phyloP scores from a whole-genome alignment of 768 basidiomycete genomes.

The Macrocybe gigantea region DNA sequence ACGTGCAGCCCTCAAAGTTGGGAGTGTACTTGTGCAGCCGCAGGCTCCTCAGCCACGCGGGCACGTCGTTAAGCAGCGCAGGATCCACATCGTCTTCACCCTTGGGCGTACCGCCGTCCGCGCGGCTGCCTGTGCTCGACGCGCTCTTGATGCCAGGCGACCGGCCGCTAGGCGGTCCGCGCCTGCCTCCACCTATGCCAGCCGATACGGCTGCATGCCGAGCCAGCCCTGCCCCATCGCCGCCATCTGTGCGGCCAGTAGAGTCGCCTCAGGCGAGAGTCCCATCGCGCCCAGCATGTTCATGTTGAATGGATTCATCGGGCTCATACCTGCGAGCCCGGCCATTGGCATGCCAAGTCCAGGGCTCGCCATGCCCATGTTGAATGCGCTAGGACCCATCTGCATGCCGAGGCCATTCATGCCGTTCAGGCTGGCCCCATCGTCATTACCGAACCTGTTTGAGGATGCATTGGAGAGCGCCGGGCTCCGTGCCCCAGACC shows the following conservation, averaged over 20 bases:
- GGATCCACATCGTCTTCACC: constrained; percentile 93
- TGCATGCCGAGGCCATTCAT: constrained; percentile 46
- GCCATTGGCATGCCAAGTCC: constrained; percentile 44
- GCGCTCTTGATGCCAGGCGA: constrained; percentile 44
- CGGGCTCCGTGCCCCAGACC: constrained; percentile 57
- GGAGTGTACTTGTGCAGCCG: constrained; percentile 98
- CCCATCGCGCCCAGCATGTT: constrained; percentile 78
- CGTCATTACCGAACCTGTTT: constrained; percentile 42
- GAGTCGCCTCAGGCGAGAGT: constrained; percentile 77
- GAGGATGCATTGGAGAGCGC: constrained; percentile 47
- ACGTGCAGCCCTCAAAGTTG: constrained; percentile 86
- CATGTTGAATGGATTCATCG: constrained; percentile 69
- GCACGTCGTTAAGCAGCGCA: constrained; percentile 77
- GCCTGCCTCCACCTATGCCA: constrained; percentile 30
- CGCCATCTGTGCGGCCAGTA: constrained; percentile 84
- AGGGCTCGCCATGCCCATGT: constrained; percentile 45
- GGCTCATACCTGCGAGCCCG: constrained; percentile 54
- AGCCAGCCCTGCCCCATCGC: constrained; percentile 55
- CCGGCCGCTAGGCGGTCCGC: constrained; percentile 43
- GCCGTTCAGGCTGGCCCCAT: constrained; percentile 34
- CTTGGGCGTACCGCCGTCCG: constrained; percentile 52
- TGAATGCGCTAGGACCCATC: constrained; percentile 46
- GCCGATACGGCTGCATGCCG: constrained; percentile 55
- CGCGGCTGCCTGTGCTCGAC: constrained; percentile 32
- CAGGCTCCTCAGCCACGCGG: constrained; percentile 90